Evolutionary conservation across 768 basidiomycete species (phyloP).

Genomic region (Albatrellus ellisii): DNA sequence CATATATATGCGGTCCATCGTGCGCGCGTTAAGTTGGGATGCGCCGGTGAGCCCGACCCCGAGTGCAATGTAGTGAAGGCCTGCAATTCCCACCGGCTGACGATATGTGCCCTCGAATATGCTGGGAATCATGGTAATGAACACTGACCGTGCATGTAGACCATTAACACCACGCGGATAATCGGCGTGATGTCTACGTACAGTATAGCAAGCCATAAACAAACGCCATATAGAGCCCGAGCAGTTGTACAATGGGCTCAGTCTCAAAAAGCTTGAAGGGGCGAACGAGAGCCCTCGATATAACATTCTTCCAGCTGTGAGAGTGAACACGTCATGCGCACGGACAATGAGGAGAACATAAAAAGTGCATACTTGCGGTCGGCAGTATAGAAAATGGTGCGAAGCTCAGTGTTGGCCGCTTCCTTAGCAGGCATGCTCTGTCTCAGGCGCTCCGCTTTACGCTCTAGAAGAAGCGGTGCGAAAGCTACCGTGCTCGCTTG

Average conservation of each 20-base stretch:
- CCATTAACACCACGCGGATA: not conserved
- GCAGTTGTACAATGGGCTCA: slow-evolving; percentile 57
- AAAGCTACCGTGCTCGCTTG: no score
- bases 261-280: slow-evolving; percentile 49
- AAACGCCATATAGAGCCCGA: slow-evolving; percentile 59
- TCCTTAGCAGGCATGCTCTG: not conserved
- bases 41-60: slow-evolving; percentile 43
- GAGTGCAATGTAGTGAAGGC: slow-evolving; percentile 60
- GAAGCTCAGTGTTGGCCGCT: slow-evolving; percentile 20
- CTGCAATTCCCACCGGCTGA: slow-evolving; percentile 41
- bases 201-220: slow-evolving; percentile 33
- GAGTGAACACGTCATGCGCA: not conserved
- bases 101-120: slow-evolving; percentile 46
- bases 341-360: not conserved
- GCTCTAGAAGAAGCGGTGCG: slow-evolving; percentile 25
- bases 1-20: slow-evolving; percentile 44
- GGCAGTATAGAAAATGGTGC: slow-evolving; percentile 30
- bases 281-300: slow-evolving; percentile 40
- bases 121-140: slow-evolving; percentile 48
- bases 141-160: slow-evolving; percentile 27
- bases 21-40: slow-evolving; percentile 39
- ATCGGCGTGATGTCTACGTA: not conserved
- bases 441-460: slow-evolving; percentile 37
- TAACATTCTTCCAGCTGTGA: slow-evolving; percentile 37
- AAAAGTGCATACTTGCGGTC: slow-evolving; percentile 27